Evolutionary conservation across 1,284 basidiomycete genomes (phyloP).

Genomic region (Peniophora sp.): DNA sequence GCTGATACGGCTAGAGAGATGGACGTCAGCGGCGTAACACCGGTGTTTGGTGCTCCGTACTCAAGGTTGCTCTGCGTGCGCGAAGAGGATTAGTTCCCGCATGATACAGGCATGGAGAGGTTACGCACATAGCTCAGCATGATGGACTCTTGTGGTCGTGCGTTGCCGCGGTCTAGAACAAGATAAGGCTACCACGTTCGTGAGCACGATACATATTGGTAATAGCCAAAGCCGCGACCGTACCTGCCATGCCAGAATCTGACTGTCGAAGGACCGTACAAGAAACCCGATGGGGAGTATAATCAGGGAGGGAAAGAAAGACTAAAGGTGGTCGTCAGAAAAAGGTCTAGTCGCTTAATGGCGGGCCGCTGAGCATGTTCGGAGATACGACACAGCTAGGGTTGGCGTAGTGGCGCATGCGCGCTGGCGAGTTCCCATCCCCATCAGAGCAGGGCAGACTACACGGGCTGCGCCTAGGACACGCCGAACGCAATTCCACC

Average conservation of each 20-base stretch:
- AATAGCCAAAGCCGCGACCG: constrained; percentile 28
- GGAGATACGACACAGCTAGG: too few species aligned
- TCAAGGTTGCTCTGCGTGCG: constrained; percentile 22
- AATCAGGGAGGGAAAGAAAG: constrained; percentile 48
- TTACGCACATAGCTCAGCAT: constrained; percentile 54
- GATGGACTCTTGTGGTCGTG: constrained; percentile 44
- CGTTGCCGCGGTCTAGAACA: constrained; percentile 39
- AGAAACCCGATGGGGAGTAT: constrained; percentile 19
- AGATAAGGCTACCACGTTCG: constrained; percentile 41
- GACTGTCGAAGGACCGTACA: constrained; percentile 15
- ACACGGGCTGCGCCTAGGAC: too few species aligned
- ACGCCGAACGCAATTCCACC: too few species aligned
- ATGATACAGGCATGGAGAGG: constrained; percentile 1
- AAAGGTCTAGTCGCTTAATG: not conserved
- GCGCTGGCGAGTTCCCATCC: too few species aligned
- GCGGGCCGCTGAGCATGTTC: too few species aligned
- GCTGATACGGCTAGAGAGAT: constrained; percentile 1
- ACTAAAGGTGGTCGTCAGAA: constrained; percentile 24
- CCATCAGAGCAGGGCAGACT: too few species aligned
- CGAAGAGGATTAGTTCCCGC: not conserved
- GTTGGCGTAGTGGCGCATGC: too few species aligned
- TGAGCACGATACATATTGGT: constrained; percentile 2
- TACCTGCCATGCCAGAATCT: constrained; percentile 21
- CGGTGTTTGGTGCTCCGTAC: constrained; percentile 17
- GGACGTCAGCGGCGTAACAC: not conserved